A percentile compares a stretch with the other conserved stretches of the same genome.
Conservation (phyloP, 257 asterid genomes). For the Salvia miltiorrhiza region DNA sequence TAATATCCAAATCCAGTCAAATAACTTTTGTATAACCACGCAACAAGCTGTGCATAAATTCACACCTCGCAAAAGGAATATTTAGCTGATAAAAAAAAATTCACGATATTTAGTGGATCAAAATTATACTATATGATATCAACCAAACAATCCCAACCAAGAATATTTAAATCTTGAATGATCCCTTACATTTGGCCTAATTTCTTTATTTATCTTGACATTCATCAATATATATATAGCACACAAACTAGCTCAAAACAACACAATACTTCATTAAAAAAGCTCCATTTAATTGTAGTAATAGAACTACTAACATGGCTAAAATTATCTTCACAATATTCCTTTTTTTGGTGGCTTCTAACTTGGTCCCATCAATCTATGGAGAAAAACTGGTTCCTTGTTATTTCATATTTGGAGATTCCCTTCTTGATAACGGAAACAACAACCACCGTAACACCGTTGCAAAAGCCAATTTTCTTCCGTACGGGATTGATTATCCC, state of each 20-base stretch:
- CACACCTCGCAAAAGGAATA: no score
- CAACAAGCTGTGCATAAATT: no score
- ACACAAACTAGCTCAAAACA: not conserved
- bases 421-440: conserved; percentile 21
- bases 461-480: conserved; percentile 27
- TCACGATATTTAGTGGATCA: no score
- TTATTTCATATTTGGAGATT: conserved; percentile 24
- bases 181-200: not conserved
- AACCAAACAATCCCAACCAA: no score
- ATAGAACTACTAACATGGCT: not conserved
- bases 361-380: not conserved
- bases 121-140: no score
- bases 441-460: conserved; percentile 15
- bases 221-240: not conserved
- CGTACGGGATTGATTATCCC: conserved; percentile 47
- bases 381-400: conserved; percentile 17
- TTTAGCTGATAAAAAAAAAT: no score
- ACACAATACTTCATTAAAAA: not conserved
- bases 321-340: not conserved
- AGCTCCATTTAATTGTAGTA: not conserved
- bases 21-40: no score
- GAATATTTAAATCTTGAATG: not conserved
- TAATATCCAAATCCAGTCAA: no score
- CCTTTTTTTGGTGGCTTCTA: not conserved
- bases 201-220: not conserved